Evolutionary conservation across 169 alveolate species (phyloP).

Genomic region (Plasmodium gaboni): DNA sequence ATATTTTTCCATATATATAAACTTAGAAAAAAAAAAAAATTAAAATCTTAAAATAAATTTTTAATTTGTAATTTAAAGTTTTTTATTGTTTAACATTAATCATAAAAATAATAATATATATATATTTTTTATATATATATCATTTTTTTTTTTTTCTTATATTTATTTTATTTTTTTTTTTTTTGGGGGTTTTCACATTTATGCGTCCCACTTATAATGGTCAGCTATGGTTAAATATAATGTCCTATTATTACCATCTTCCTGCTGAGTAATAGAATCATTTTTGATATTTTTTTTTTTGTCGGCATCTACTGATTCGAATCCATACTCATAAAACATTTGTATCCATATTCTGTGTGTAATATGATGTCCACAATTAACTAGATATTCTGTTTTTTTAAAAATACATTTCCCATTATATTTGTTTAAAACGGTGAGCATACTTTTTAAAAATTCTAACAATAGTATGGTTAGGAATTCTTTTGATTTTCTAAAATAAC

Average conservation of each 20-base stretch:
- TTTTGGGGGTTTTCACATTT: background rate
- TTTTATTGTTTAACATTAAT: too few relatives aligned
- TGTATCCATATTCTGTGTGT: conserved; percentile 87
- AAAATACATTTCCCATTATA: conserved; percentile 59
- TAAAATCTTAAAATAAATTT: too few relatives aligned
- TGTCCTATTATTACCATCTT: conserved; percentile 75
- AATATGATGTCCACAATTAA: conserved; percentile 84
- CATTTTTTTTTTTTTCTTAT: too few relatives aligned
- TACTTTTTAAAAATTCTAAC: conserved; percentile 72
- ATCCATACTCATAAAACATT: conserved; percentile 82
- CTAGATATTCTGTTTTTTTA: conserved; percentile 82
- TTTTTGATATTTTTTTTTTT: conserved; percentile 15
- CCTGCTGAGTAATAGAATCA: background rate
- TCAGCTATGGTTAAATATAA: conserved; percentile 84
- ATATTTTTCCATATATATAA: too few relatives aligned
- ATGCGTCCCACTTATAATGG: conserved; percentile 84
- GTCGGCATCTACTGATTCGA: conserved; percentile 16
- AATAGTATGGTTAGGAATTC: conserved; percentile 51
- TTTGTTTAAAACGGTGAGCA: conserved; percentile 27
- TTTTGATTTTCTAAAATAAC: conserved; percentile 32
- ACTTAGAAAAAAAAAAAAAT: too few relatives aligned
- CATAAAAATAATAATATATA: background rate
- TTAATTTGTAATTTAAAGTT: too few relatives aligned
- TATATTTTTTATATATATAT: too few relatives aligned
- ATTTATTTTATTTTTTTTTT: too few relatives aligned